These are phyloP conservation scores for Albifimbria verrucaria DNA, from an alignment of 2,329 filamentous ascomycete species.

Conservation along the genomic window DNA sequence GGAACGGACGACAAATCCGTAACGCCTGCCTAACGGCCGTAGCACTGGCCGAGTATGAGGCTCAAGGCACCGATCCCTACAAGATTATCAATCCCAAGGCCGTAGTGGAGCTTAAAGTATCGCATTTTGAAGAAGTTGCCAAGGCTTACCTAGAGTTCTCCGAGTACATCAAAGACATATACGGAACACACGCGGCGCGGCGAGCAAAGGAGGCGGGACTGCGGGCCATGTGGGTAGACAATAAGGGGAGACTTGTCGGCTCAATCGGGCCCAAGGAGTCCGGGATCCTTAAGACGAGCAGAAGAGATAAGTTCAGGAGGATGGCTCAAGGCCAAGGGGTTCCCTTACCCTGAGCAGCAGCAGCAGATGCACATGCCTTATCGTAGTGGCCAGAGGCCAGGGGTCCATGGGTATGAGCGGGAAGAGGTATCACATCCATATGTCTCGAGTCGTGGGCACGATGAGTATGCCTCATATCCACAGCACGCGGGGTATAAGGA, in stretches of 20 bases:
- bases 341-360: neutral
- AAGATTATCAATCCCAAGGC: neutral
- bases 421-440: neutral
- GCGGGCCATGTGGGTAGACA: neutral
- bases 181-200: neutral
- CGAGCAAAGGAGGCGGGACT: neutral
- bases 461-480: neutral
- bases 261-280: neutral
- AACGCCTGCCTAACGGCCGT: slow-evolving; percentile 20
- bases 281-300: neutral
- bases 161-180: slow-evolving; percentile 3
- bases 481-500: neutral
- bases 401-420: neutral
- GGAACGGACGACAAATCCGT: slow-evolving; percentile 22
- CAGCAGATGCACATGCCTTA: neutral
- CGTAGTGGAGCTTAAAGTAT: slow-evolving; percentile 3
- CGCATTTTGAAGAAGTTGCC: slow-evolving; percentile 9
- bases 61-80: too few relatives aligned
- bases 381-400: neutral
- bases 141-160: slow-evolving; percentile 7
- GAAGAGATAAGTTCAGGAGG: neutral
- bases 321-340: neutral
- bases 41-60: slow-evolving; percentile 13
- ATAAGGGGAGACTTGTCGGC: neutral
- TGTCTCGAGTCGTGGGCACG: neutral